Evolutionary conservation across 73 alveolate genomes (phyloP).

Genomic region (Paraurostyla sp.): DNA sequence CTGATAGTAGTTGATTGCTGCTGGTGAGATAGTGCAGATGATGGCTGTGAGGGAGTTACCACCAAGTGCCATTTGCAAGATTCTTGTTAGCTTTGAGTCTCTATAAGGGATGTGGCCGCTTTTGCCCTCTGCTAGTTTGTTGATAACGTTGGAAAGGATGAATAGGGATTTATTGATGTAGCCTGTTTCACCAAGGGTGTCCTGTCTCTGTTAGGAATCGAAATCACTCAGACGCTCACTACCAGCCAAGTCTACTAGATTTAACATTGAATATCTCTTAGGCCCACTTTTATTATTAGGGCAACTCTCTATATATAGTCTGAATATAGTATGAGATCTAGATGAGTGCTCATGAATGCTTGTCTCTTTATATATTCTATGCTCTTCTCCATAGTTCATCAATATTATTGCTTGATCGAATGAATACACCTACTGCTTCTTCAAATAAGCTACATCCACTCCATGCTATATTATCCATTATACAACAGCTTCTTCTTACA

Average conservation of each 20-base stretch:
- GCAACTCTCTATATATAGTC: conserved; percentile 82
- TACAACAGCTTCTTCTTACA: not conserved
- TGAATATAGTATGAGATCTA: conserved; percentile 96
- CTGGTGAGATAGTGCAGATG: conserved; percentile 96
- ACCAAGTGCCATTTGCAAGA: conserved; percentile 92
- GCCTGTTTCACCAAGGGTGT: conserved; percentile 82
- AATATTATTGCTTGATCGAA: conserved; percentile 86
- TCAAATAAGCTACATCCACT: conserved; percentile 70
- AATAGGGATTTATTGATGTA: conserved; percentile 89
- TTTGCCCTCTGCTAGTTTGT: conserved; percentile 91
- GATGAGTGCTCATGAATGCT: conserved; percentile 96
- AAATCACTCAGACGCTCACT: conserved; percentile 91
- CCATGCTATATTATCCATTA: conserved; percentile 61
- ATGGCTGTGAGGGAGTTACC: conserved; percentile 96
- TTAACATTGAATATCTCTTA: conserved; percentile 80
- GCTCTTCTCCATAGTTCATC: conserved; percentile 97
- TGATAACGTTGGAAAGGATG: conserved; percentile 89
- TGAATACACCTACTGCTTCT: conserved; percentile 80
- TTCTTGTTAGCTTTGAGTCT: conserved; percentile 92
- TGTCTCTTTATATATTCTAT: conserved; percentile 94
- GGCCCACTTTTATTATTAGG: conserved; percentile 75
- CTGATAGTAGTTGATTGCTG: conserved; percentile 93
- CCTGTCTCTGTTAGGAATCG: conserved; percentile 69
- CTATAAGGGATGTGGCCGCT: conserved; percentile 89
- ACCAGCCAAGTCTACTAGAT: conserved; percentile 97